Conservation (phyloP, 2,329 filamentous ascomycete genomes). For the Colletotrichum sp. region DNA sequence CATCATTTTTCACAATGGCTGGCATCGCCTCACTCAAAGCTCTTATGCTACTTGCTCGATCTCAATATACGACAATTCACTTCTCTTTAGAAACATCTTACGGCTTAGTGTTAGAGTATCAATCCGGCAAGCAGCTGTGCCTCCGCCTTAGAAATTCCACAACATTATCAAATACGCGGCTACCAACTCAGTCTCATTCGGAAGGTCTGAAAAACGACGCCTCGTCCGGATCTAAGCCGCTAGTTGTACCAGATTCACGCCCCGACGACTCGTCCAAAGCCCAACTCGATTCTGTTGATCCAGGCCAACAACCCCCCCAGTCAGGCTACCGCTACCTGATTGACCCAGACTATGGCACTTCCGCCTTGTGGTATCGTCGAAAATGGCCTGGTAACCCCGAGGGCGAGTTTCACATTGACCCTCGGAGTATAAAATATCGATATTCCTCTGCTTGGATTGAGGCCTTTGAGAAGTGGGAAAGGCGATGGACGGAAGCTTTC, state of each 20-base stretch:
- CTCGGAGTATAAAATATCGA: not conserved
- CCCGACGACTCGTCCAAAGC: too few species aligned
- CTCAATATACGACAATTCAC: not conserved
- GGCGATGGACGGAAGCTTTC: not conserved
- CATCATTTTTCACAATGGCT: not conserved
- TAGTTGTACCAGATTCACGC: too few species aligned
- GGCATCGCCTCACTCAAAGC: not conserved
- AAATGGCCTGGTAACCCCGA: not conserved
- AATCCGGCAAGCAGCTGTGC: not conserved
- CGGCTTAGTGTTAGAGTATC: not conserved
- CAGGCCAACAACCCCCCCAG: not conserved
- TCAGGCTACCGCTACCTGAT: not conserved
- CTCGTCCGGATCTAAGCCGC: too few species aligned
- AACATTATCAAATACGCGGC: not conserved
- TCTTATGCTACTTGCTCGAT: not conserved
- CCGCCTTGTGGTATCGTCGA: not conserved
- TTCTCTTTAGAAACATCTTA: not conserved
- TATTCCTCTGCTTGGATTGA: not conserved
- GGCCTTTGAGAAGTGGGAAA: not conserved
- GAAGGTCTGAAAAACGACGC: too few species aligned
- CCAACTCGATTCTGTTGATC: not conserved
- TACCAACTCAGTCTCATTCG: too few species aligned
- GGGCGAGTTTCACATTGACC: not conserved
- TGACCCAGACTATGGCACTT: not conserved
- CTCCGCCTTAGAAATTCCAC: not conserved